A percentile compares a stretch with the other conserved stretches of the same genome.
These are phyloP conservation scores for Lentinula guzmanii DNA, from an alignment of 768 basidiomycete genomes.

Conservation along the genomic window DNA sequence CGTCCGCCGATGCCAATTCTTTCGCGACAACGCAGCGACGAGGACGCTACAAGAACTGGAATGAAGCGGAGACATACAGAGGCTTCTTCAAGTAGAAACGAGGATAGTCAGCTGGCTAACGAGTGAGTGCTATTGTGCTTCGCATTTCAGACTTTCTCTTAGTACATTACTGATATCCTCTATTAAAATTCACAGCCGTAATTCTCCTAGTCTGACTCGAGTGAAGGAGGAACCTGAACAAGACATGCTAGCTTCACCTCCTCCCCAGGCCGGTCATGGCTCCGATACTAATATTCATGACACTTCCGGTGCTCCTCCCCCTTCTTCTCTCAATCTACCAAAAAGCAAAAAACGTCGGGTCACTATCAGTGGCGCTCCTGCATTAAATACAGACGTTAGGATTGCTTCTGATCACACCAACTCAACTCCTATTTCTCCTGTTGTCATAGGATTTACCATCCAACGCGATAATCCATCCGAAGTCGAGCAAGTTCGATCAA, in stretches of 20 bases:
- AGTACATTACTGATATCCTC: slow-evolving; percentile 14
- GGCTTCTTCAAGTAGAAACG: slow-evolving; percentile 23
- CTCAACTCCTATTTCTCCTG: slow-evolving; percentile 60
- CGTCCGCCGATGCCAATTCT: slow-evolving; percentile 20
- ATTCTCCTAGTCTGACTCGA: slow-evolving; percentile 38
- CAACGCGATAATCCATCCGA: slow-evolving; percentile 52
- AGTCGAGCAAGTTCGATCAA: slow-evolving; percentile 58
- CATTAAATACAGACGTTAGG: slow-evolving; percentile 47
- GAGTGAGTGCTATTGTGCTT: slow-evolving; percentile 32
- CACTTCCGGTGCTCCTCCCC: slow-evolving; percentile 27
- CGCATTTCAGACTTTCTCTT: not conserved
- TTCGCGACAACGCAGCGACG: slow-evolving; percentile 23
- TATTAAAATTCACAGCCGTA: slow-evolving; percentile 23
- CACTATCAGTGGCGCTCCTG: slow-evolving; percentile 57
- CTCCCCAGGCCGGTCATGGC: slow-evolving; percentile 20
- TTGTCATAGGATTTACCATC: slow-evolving; percentile 56
- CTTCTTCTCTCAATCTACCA: slow-evolving; percentile 35
- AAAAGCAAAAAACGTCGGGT: slow-evolving; percentile 64
- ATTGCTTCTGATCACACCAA: slow-evolving; percentile 34
- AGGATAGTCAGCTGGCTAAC: slow-evolving; percentile 33
- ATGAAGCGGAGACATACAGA: slow-evolving; percentile 45
- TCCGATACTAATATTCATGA: slow-evolving; percentile 18
- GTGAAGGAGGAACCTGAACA: slow-evolving; percentile 64
- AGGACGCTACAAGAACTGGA: slow-evolving; percentile 20
- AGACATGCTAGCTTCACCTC: slow-evolving; percentile 33